Evolutionary conservation across 768 basidiomycete species (phyloP).

Genomic region (Boletus vinaceobasis): DNA sequence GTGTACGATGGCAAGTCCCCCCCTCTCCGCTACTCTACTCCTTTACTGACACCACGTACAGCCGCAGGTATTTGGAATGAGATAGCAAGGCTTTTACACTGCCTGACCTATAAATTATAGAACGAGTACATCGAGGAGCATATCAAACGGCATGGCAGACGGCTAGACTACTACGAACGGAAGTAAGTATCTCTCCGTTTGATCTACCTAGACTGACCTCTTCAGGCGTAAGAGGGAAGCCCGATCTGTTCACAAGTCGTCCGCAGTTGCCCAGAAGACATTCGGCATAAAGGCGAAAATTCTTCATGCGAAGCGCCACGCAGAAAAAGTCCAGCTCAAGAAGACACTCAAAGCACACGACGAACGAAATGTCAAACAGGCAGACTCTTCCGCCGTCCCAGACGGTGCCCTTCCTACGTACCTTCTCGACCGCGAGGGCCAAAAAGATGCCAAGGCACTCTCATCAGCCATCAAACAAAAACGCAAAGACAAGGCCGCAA

Average conservation of each 20-base stretch:
- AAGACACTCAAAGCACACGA: conserved; percentile 99
- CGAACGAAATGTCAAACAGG: conserved; percentile 95
- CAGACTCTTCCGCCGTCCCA: conserved; percentile 75
- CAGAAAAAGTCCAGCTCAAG: conserved; percentile 97
- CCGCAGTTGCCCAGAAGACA: conserved; percentile 85
- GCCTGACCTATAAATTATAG: conserved; percentile 39
- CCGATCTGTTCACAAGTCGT: conserved; percentile 70
- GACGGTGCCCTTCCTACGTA: conserved; percentile 94
- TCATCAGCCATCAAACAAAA: conserved; percentile 97
- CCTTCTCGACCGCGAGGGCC: conserved; percentile 95
- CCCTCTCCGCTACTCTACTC: neutral
- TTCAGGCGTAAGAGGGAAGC: conserved; percentile 79
- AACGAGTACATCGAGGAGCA: conserved; percentile 99
- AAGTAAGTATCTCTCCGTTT: conserved; percentile 54
- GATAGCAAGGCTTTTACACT: neutral
- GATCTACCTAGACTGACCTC: neutral
- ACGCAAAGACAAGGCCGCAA: conserved; percentile 98
- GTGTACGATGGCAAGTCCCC: conserved; percentile 28
- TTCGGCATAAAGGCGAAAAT: conserved; percentile 98
- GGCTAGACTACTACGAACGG: conserved; percentile 93
- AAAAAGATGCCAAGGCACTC: conserved; percentile 95
- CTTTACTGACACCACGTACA: conserved; percentile 29
- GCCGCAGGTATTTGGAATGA: conserved; percentile 57
- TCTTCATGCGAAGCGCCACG: conserved; percentile 94
- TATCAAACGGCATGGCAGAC: conserved; percentile 93